Conservation (phyloP, 1,284 basidiomycete genomes). For the Cryptococcus maquisensis region DNA sequence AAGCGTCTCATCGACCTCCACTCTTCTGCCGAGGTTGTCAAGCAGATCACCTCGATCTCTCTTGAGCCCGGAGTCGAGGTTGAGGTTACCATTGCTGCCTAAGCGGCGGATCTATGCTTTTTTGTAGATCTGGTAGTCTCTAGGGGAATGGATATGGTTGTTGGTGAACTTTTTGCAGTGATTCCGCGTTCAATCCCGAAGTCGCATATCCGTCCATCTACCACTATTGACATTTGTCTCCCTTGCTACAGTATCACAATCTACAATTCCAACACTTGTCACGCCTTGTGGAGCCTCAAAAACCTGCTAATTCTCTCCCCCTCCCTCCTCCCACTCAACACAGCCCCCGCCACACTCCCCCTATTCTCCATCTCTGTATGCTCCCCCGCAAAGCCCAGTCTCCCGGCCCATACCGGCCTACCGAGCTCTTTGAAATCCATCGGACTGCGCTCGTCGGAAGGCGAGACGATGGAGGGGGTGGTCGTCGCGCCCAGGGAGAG, state of each 20-base stretch:
- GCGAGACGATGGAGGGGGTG: constrained; percentile 48
- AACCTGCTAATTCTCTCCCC: constrained; percentile 42
- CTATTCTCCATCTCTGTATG: constrained; percentile 53
- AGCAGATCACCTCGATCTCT: constrained; percentile 99
- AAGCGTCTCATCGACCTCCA: constrained; percentile 99
- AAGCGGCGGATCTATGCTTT: constrained; percentile 10
- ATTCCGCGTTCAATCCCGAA: too few relatives aligned
- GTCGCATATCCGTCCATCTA: background rate
- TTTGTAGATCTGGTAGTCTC: background rate
- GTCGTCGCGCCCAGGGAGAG: constrained; percentile 53
- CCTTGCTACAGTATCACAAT: too few relatives aligned
- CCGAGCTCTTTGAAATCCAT: constrained; percentile 52
- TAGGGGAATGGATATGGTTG: background rate
- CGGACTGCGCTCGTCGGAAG: constrained; percentile 45
- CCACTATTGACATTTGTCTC: background rate
- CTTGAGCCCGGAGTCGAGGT: constrained; percentile 99
- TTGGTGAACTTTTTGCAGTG: too few relatives aligned
- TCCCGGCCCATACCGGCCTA: constrained; percentile 49
- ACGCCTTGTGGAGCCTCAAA: background rate
- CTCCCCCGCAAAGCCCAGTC: constrained; percentile 55
- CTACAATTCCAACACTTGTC: too few relatives aligned
- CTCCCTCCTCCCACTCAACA: constrained; percentile 50
- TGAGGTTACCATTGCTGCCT: constrained; percentile 89
- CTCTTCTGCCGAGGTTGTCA: constrained; percentile 98
- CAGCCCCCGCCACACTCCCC: constrained; percentile 51